Base-by-base conservation (phyloP, 2,329 filamentous ascomycete genomes). In the Geosmithia flava region DNA sequence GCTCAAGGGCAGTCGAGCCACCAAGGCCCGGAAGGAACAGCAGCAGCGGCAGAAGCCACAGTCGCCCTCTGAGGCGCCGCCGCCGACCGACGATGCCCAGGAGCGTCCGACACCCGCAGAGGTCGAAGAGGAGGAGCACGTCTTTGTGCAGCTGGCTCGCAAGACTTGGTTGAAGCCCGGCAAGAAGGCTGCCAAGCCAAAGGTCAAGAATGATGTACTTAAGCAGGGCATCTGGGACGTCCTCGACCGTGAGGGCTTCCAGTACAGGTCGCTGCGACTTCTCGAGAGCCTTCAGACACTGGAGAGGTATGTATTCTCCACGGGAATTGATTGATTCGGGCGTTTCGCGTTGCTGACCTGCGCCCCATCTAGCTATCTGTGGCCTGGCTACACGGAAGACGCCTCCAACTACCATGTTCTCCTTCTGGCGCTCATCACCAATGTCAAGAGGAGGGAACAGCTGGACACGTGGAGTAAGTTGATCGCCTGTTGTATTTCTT, bases 371-470 rank as follows among this genome's bases (percentile, higher is more conserved):
- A 87, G 87, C 60, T 97, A 95, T 61, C 75, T 98, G 27, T 98
- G 93, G 93, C 93, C 93, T 44, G 87, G 85, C 47, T 98, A 94
- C 62, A 81, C 78, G 13, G 87, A 95, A 53, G 82, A 93, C 58
- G 81, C 88, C 3, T 95, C 91, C 30, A 94, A 98, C 63, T 83
- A 89, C 59, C 91, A 98, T 63, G 84, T 96, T 48, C 72, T 97
- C 33, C 73, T 98, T 52, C 81, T 97, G 58, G 85, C 85, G 16
- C 67, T 96, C 53, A 82, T 98, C 58, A 78, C 86, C 53, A 95
- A 91, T 63, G 82, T 90, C 50, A 97, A 96, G 70, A 80, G 84
- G 59, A 80, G 87, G 55, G 91, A 97, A 62, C 83, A 85, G 59
- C 72, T 97, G 48, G 81, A 88, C 57, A 85, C 85, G 60, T 98